A percentile compares a stretch with the other conserved stretches of the same genome.
Evolutionary conservation across 306 rosid genomes (phyloP).

Genomic region (Trifolium fragiferum): DNA sequence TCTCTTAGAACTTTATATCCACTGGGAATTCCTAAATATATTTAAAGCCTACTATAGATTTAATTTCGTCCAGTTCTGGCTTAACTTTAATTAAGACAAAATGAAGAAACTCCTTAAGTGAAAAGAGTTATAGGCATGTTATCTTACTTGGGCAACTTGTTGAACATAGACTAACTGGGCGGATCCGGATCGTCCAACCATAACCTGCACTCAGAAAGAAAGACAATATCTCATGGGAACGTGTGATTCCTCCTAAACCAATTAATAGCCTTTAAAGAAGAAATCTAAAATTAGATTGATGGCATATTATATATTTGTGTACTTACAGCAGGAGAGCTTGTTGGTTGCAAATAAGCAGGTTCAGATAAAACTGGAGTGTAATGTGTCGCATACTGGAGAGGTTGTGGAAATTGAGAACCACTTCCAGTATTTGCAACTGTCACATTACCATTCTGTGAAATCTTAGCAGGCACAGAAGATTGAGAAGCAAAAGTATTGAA

Average conservation of each 20-base stretch:
- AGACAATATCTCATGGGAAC: slow-evolving; percentile 14
- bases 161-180: slow-evolving; percentile 83
- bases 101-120: slow-evolving; percentile 29
- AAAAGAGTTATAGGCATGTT: slow-evolving; percentile 36
- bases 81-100: slow-evolving; percentile 23
- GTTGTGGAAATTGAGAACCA: slow-evolving; percentile 71
- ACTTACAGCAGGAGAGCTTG: slow-evolving; percentile 82
- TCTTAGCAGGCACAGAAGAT: slow-evolving; percentile 69
- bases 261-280: neutral
- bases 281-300: slow-evolving; percentile 35
- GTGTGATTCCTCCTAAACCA: slow-evolving; percentile 28
- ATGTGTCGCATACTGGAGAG: slow-evolving; percentile 66
- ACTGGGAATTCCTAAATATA: slow-evolving; percentile 24
- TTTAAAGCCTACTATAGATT: neutral
- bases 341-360: slow-evolving; percentile 69
- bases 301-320: slow-evolving; percentile 24
- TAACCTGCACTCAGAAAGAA: slow-evolving; percentile 62
- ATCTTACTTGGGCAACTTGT: slow-evolving; percentile 82
- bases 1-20: neutral
- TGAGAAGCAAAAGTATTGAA: slow-evolving; percentile 54
- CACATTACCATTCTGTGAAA: slow-evolving; percentile 64
- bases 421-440: slow-evolving; percentile 66
- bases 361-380: slow-evolving; percentile 70
- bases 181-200: slow-evolving; percentile 76
- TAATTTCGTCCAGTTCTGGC: slow-evolving; percentile 13